Evolutionary conservation across 345 rosid genomes (phyloP), one percentile per base, ranked within the genome.

Genomic region (Raphanus raphanistrum): DNA sequence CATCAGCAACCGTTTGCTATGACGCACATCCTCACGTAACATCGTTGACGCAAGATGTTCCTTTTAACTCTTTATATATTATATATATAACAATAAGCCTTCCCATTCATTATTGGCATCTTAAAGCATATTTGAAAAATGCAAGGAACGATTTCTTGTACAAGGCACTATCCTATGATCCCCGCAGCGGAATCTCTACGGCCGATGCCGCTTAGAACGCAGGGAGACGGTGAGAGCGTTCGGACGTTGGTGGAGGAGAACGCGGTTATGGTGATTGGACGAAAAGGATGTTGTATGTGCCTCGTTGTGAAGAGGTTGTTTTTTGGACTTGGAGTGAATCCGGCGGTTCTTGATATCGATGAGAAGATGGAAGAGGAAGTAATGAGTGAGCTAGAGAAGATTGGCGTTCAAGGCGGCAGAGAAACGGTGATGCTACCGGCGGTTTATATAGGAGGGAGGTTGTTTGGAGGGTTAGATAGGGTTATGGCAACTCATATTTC

Each of bases 381-480:
- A 36, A 63, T 80, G 15, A 71, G 68, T 13, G 87, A 82, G 58
- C 63, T 90, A 62, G 65, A 82, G 72, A 63, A 32, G 65, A 67
- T 76, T 62, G 43, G 76, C 16, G 79, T 36, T 2, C 6, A 74
- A 60, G 69, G 74, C 9, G 84, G 76, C n/a, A 59, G 45, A 59
- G 72, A 60, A 9, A 70, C 73, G 36, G 60, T 85, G 65, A 86
- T 87, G 67, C 85, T 90, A 60, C 98, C 98, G 36, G 90, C 81
- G 50, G 90, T 94, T 38, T 94, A 87, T 8, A 78, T 94, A 0
- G 97, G 98, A 2, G 98, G 98, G 28, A 84, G 81, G 61, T 64
- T 91, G 85, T 87, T 94, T 41, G 98, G 98, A 52, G 97, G 97
- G 35, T 76, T 94, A 54, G 98, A 94, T 63, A 89, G 82, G 71